A percentile compares a stretch with the other conserved stretches of the same genome.
These are phyloP conservation scores for Colletotrichum gloeosporioides DNA, from an alignment of 2,329 filamentous ascomycete species.

Conservation along the genomic window DNA sequence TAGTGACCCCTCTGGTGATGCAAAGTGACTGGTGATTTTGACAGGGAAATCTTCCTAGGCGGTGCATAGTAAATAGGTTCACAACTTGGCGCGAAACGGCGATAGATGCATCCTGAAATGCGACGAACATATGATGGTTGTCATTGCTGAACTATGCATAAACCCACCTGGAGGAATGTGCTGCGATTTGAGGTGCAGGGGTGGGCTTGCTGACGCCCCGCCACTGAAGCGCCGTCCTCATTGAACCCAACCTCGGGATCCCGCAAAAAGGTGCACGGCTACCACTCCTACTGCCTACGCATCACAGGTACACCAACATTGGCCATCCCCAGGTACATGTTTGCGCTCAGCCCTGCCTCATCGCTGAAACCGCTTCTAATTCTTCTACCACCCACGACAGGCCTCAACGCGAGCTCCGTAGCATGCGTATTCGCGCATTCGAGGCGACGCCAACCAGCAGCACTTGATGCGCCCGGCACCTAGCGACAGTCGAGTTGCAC, in stretches of 20 bases:
- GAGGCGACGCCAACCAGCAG: neutral
- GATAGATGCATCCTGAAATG: neutral
- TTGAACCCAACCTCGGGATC: neutral
- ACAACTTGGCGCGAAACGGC: neutral
- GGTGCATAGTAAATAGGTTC: neutral
- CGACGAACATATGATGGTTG: neutral
- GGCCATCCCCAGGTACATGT: neutral
- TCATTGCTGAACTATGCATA: neutral
- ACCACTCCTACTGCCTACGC: neutral
- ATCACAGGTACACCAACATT: neutral
- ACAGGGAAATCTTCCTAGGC: neutral
- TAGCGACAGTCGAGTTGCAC: neutral
- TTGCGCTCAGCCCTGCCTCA: neutral
- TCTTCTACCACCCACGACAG: neutral
- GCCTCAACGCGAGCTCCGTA: neutral
- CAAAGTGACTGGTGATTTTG: neutral
- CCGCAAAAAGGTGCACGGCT: neutral
- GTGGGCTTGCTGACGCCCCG: neutral
- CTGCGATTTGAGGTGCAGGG: neutral
- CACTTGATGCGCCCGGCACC: conserved; percentile 7
- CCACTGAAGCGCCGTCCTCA: neutral
- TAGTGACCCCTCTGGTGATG: neutral
- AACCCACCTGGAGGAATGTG: neutral
- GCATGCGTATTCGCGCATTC: neutral
- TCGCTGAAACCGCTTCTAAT: neutral